Conservation (phyloP, 495 filamentous ascomycete genomes). For the Evernia prunastri region DNA sequence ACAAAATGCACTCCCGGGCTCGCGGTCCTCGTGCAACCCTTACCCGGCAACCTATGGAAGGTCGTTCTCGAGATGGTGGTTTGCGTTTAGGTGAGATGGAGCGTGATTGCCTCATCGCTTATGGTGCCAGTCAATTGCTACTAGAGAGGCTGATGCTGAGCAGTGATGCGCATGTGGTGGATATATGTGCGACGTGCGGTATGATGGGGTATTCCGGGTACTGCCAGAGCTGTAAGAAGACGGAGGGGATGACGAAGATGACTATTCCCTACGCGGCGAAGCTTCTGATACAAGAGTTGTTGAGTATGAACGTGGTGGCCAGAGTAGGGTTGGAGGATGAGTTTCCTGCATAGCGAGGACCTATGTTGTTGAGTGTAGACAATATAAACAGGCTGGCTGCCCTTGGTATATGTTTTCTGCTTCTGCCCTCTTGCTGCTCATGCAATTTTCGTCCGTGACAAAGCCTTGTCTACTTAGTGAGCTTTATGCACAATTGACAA, state of each 20-base stretch:
- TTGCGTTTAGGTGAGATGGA: conserved; percentile 98
- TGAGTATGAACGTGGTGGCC: conserved; percentile 95
- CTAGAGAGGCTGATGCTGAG: conserved; percentile 92
- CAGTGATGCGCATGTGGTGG: conserved; percentile 81
- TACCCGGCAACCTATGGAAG: conserved; percentile 94
- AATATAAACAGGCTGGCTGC: not conserved
- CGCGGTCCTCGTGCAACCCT: conserved; percentile 84
- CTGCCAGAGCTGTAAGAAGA: conserved; percentile 85
- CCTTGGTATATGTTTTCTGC: not conserved
- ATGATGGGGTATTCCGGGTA: conserved; percentile 91
- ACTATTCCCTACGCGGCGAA: conserved; percentile 99
- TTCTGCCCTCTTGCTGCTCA: not conserved
- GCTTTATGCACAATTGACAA: not conserved
- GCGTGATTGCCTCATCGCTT: conserved; percentile 92
- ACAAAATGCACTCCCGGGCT: conserved; percentile 97
- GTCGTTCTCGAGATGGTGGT: conserved; percentile 85
- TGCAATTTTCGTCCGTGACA: not conserved
- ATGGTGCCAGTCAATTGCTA: conserved; percentile 86
- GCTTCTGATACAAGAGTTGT: conserved; percentile 88
- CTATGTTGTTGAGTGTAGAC: not conserved
- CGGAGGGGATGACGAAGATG: conserved; percentile 75
- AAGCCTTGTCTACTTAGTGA: not conserved
- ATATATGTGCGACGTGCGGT: conserved; percentile 87
- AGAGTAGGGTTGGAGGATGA: conserved; percentile 82
- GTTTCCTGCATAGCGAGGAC: conserved; percentile 53